phyloP scores from a whole-genome alignment of 2,329 filamentous ascomycete species.

The Venturia pyrina region DNA sequence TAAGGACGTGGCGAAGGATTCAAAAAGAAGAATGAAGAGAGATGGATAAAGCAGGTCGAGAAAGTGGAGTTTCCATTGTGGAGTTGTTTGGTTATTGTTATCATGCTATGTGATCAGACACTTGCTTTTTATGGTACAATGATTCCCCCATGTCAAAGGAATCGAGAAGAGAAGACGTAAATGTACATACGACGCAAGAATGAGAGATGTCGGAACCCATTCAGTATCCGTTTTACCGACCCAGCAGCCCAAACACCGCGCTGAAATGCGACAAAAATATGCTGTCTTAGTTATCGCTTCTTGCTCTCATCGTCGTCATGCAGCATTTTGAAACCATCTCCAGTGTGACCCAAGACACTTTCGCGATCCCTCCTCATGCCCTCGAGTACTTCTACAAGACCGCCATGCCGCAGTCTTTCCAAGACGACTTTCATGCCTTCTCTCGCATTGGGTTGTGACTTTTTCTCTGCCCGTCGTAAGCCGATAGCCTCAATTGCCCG shows the following conservation, averaged over 20 bases:
- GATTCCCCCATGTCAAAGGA: background rate
- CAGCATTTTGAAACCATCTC: background rate
- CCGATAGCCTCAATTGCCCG: constrained; percentile 71
- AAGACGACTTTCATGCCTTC: constrained; percentile 78
- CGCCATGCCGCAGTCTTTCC: constrained; percentile 57
- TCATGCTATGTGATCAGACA: background rate
- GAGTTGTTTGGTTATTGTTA: background rate
- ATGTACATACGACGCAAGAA: background rate
- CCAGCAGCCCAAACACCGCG: constrained; percentile 1
- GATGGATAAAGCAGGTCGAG: too few species aligned
- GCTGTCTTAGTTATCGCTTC: background rate
- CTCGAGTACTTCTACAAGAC: constrained; percentile 59
- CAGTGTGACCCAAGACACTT: background rate
- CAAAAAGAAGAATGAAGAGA: too few species aligned
- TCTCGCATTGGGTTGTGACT: constrained; percentile 68
- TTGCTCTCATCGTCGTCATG: background rate
- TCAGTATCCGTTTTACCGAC: background rate
- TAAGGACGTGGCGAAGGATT: too few species aligned
- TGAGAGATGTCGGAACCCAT: background rate
- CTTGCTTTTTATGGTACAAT: background rate
- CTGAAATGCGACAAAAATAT: background rate
- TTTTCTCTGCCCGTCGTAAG: constrained; percentile 59
- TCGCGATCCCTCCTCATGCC: constrained; percentile 46
- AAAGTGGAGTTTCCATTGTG: background rate
- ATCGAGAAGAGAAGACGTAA: background rate